Conservation (phyloP, 176 grass and related monocot genomes). For the Juncus inflexus region DNA sequence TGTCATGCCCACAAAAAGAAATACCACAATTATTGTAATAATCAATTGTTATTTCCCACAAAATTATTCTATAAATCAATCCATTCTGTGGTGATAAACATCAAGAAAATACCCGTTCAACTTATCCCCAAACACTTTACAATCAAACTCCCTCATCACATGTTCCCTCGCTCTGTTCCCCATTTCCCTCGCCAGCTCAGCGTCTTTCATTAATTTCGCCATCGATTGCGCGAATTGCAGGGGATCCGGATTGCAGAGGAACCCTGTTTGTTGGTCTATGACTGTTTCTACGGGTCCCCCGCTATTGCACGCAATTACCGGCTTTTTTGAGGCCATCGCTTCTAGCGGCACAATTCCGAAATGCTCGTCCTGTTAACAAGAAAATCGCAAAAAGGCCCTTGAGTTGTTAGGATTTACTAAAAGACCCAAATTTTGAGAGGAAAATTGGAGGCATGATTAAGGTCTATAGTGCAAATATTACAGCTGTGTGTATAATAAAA, state of each 20-base stretch:
- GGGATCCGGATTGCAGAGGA: constrained; percentile 67
- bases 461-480: too few relatives aligned
- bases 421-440: background rate
- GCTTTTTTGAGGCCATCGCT: constrained; percentile 88
- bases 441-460: background rate
- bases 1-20: too few relatives aligned
- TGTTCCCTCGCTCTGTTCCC: constrained; percentile 59
- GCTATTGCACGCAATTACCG: constrained; percentile 94
- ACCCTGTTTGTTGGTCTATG: constrained; percentile 60
- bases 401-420: too few relatives aligned
- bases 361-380: constrained; percentile 71
- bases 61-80: constrained; percentile 3
- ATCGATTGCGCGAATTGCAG: constrained; percentile 65
- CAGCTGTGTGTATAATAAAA: too few relatives aligned
- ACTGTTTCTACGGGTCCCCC: constrained; percentile 88
- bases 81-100: constrained; percentile 18
- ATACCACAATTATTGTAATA: too few relatives aligned
- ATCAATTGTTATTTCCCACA: too few relatives aligned
- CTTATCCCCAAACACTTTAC: constrained; percentile 68
- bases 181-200: constrained; percentile 54
- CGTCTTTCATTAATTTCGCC: constrained; percentile 55
- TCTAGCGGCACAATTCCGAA: constrained; percentile 97
- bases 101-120: constrained; percentile 47
- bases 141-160: constrained; percentile 59
- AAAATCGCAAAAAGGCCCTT: background rate